phyloP scores from a whole-genome alignment of 2,329 filamentous ascomycete genomes.

The Pseudogymnoascus sp. region DNA sequence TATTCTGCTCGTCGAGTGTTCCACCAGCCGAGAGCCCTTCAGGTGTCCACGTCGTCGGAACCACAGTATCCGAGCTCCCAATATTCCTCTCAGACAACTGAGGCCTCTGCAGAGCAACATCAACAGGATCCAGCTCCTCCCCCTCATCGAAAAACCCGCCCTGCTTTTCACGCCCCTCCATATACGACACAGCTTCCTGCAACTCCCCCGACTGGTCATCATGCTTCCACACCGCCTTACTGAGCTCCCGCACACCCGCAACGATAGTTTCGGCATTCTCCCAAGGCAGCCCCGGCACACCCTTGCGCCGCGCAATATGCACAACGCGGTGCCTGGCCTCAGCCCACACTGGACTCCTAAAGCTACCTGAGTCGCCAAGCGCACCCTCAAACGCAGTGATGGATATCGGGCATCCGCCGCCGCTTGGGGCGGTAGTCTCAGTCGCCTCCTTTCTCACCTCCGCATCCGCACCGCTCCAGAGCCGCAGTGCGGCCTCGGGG shows the following conservation, averaged over 20 bases:
- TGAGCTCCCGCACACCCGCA: background rate
- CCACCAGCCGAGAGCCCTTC: background rate
- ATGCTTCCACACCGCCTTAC: conserved; percentile 1
- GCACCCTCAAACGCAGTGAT: background rate
- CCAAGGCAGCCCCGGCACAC: background rate
- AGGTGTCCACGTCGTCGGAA: background rate
- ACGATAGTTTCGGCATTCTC: conserved; percentile 1
- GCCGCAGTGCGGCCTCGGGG: conserved; percentile 51
- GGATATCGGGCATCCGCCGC: background rate
- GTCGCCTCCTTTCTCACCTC: conserved; percentile 15
- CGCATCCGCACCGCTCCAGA: conserved; percentile 35
- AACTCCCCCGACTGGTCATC: background rate
- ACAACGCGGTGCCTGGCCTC: background rate
- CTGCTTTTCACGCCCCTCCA: background rate
- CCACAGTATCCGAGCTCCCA: background rate
- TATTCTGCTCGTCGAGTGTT: background rate
- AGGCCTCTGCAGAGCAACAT: background rate
- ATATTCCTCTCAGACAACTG: background rate
- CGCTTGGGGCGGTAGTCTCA: background rate
- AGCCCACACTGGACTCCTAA: background rate
- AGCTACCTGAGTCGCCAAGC: background rate
- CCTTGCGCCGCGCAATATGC: background rate
- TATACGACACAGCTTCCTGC: conserved; percentile 3
- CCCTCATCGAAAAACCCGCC: background rate
- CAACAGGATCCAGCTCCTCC: background rate